Evolutionary conservation across 2,329 filamentous ascomycete genomes (phyloP), one percentile per base, ranked within the genome.

Genomic region (Aspergillus sp.): DNA sequence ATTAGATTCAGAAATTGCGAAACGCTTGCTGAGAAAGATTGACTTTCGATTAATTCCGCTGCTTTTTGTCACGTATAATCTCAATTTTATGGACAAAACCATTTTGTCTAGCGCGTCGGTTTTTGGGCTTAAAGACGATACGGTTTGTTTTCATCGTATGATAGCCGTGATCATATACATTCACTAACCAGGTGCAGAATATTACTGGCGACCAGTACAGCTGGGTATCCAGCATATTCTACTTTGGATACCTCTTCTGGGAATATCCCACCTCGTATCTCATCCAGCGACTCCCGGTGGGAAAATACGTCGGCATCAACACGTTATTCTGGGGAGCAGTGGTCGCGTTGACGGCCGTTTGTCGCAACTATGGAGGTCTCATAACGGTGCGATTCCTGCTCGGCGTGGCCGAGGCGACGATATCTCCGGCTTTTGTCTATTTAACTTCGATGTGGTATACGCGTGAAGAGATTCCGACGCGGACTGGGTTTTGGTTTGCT

Each of bases 391-490:
- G 79, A 0, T 75, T 81, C 52, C 59, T 81, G 2, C 67, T 81
- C 0, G 79, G 79, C 5, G 68, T 75, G 9, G 73, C 73, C 0
- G 79, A 82, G 55, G 76, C 78, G 1, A 74, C 72, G 5, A 72
- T 79, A 39, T 74, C 72, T 0, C 79, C 79, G 0, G 72, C 70
- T 0, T 76, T 80, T 51, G 76, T 81, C 66, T 74, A 78, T 51
- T 67, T 81, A 42, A 79, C 75, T 0, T 72, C 71, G 1, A 77
- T 74, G 5, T 79, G 74, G 75, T 80, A 79, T 50, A 78, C 74
- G 0, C 74, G 77, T 30, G 74, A 78, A 42, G 77, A 79, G 56
- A 76, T 78, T 49, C 77, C 78, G 1, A 64, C 64, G 4, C 67
- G 78, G 3, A 76, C 76, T 0, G 77, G 76, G 4, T 69, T 79